phyloP scores from a whole-genome alignment of 345 rosid genomes.

The Euphorbia tirucalli region DNA sequence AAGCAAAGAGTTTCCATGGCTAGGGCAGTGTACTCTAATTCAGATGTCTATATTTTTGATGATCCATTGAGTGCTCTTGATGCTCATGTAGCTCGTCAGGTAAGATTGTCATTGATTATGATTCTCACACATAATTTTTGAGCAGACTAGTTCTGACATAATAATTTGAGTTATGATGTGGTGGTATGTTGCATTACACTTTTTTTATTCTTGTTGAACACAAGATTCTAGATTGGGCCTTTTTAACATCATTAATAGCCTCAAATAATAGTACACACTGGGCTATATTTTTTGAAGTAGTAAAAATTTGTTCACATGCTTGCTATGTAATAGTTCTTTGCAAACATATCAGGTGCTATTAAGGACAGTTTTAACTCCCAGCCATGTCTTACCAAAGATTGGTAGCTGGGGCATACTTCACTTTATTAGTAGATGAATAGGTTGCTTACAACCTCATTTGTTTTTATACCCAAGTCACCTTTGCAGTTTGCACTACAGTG shows the following conservation, averaged over 20 bases:
- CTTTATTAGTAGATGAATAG: not conserved
- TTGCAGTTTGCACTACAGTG: not conserved
- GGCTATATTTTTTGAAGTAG: not conserved
- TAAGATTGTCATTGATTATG: conserved; percentile 25
- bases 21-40: conserved; percentile 86
- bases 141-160: not conserved
- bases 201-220: conserved; percentile 7
- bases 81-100: conserved; percentile 99
- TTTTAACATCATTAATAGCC: not conserved
- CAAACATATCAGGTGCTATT: not conserved
- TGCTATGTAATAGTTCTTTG: not conserved
- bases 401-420: not conserved
- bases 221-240: not conserved
- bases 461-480: not conserved
- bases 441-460: not conserved
- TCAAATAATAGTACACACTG: not conserved
- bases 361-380: not conserved
- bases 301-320: not conserved
- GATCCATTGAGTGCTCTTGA: conserved; percentile 99
- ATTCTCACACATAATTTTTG: not conserved
- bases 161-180: conserved; percentile 8
- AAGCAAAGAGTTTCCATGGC: conserved; percentile 99
- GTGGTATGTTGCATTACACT: not conserved
- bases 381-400: not conserved
- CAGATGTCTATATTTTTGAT: conserved; percentile 91